A percentile compares a stretch with the other conserved stretches of the same genome.
Conservation (phyloP, 352 stramenopile genomes). For the Phytophthora nicotianae region DNA sequence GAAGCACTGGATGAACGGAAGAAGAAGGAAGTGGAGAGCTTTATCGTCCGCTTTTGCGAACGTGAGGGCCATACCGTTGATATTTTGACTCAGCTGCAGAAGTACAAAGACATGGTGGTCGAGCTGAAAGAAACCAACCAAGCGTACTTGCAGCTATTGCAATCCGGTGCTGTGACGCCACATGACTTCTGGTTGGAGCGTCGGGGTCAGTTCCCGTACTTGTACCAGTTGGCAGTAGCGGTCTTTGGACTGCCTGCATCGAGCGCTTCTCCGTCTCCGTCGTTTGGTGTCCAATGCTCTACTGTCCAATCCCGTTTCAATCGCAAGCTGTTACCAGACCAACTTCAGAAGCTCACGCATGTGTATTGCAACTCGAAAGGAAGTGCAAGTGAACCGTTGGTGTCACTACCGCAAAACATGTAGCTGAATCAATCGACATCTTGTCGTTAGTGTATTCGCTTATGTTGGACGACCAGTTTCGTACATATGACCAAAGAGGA, state of each 20-base stretch:
- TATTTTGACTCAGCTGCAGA: slow-evolving; percentile 52
- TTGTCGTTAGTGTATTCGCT: neutral
- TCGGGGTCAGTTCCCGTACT: slow-evolving; percentile 52
- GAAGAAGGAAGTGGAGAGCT: slow-evolving; percentile 49
- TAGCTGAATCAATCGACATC: slow-evolving; percentile 2
- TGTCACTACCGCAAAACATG: neutral
- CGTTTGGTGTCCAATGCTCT: slow-evolving; percentile 41
- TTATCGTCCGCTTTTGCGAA: slow-evolving; percentile 54
- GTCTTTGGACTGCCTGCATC: slow-evolving; percentile 63
- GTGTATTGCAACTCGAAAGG: slow-evolving; percentile 62
- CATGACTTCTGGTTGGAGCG: slow-evolving; percentile 70
- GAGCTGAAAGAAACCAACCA: slow-evolving; percentile 63
- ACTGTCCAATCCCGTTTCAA: slow-evolving; percentile 52
- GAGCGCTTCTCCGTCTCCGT: slow-evolving; percentile 39
- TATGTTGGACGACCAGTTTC: neutral
- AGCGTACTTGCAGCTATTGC: slow-evolving; percentile 60
- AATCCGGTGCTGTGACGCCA: slow-evolving; percentile 47
- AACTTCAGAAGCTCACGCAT: slow-evolving; percentile 66
- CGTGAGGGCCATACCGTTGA: slow-evolving; percentile 40
- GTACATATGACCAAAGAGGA: neutral
- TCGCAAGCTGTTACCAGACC: slow-evolving; percentile 38
- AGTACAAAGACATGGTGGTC: slow-evolving; percentile 52
- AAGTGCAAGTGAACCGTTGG: slow-evolving; percentile 5
- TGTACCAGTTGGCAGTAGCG: slow-evolving; percentile 61
- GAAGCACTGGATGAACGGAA: slow-evolving; percentile 52